Evolutionary conservation across 1,284 basidiomycete species (phyloP), one percentile per base, ranked within the genome.

Genomic region (Apiotrichum gamsii): DNA sequence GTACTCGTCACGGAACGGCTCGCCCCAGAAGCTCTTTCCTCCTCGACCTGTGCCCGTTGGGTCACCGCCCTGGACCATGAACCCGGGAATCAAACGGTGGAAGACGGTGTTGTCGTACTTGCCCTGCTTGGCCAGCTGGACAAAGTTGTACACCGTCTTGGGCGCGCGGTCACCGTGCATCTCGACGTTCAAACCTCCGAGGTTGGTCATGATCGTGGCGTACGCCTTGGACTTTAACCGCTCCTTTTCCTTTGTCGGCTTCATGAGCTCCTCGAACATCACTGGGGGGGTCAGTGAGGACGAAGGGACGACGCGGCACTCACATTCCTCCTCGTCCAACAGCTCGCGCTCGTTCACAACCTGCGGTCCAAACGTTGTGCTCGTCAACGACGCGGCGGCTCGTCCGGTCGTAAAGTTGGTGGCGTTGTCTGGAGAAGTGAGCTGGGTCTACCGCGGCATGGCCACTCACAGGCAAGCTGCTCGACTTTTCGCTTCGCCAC

Each of bases 21-120:
- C 87, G 4, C 87, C 90, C 94, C 94, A 98, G 65, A 82, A 84
- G n/a, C 88, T 91, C 62, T 87, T 77, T 6, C 94, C 94, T 4
- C 94, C 95, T 23, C 86, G 76, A 1, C 95, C 94, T 2, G 93
- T 98, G 1, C 95, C 94, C 0, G 90, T 93, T 3, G 93, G 93
- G 69, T 98, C 93, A 37, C 93, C 94, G 2, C 90, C 91, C 79
- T 96, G 91, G 23, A 91, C 81, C 95, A 99, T 98, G 67, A 99
- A 99, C 0, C 89, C 93, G 5, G 91, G 91, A 13, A 99, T 90
- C 39, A 95, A 76, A 29, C 94, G 82, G 66, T 99, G 94, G 71
- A 98, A 99, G 25, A 65, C 52, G 15, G 66, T 64, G 47, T 89
- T 76, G 59, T 96, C 84, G 67, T 97, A 99, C 60, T 91, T 90